Conservation (phyloP, 495 filamentous ascomycete species). For the Xylaria scruposa region DNA sequence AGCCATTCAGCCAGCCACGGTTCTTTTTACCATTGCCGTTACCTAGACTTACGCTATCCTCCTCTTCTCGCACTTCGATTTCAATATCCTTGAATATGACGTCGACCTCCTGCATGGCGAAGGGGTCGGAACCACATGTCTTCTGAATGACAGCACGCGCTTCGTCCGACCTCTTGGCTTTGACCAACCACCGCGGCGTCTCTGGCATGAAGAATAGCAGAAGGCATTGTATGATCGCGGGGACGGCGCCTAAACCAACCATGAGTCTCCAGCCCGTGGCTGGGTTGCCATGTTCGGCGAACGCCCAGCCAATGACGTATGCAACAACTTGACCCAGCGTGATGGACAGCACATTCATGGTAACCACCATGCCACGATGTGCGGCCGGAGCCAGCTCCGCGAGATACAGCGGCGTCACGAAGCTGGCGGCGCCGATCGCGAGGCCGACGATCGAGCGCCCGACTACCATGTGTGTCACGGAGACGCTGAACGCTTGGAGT, state of each 20-base stretch:
- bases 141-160: constrained; percentile 69
- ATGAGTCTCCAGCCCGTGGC: constrained; percentile 82
- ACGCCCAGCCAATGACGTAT: constrained; percentile 77
- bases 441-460: constrained; percentile 81
- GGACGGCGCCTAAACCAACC: constrained; percentile 83
- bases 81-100: constrained; percentile 69
- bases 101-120: constrained; percentile 56
- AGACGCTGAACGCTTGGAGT: constrained; percentile 68
- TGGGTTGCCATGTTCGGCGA: constrained; percentile 56
- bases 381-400: constrained; percentile 81
- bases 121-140: constrained; percentile 64
- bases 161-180: constrained; percentile 62
- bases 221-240: constrained; percentile 72
- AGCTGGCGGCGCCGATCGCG: constrained; percentile 82
- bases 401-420: constrained; percentile 85
- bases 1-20: constrained; percentile 51
- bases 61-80: constrained; percentile 71
- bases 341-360: constrained; percentile 78
- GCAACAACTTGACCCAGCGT: constrained; percentile 87
- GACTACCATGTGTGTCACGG: constrained; percentile 74
- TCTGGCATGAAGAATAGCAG: constrained; percentile 77
- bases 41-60: constrained; percentile 51
- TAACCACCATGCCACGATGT: constrained; percentile 77
- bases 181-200: constrained; percentile 85
- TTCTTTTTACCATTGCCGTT: constrained; percentile 33